Conservation (phyloP, 352 stramenopile genomes). For the Globisporangium ultimum region DNA sequence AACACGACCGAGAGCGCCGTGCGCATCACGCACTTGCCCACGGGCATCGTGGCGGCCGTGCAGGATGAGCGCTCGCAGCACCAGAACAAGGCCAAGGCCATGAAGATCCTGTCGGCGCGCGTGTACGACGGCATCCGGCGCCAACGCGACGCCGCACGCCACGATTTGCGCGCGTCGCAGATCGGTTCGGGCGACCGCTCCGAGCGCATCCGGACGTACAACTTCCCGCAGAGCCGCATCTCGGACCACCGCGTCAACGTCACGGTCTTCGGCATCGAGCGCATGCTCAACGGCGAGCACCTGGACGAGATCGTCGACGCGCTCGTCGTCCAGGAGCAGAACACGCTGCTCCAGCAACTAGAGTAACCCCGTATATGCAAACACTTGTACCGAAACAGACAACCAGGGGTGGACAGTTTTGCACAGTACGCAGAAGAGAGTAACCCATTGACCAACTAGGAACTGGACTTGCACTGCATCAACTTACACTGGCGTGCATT, state of each 20-base stretch:
- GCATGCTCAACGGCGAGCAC: conserved; percentile 85
- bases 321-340: conserved; percentile 77
- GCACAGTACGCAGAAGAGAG: not conserved
- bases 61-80: conserved; percentile 97
- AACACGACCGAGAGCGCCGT: conserved; percentile 99
- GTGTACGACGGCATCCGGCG: conserved; percentile 94
- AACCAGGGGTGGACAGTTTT: not conserved
- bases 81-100: conserved; percentile 98
- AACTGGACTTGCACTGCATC: no score
- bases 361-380: conserved; percentile 21
- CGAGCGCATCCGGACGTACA: conserved; percentile 99
- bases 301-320: conserved; percentile 90
- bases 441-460: not conserved
- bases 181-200: conserved; percentile 94
- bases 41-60: conserved; percentile 84
- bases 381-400: not conserved
- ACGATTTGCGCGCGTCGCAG: conserved; percentile 76
- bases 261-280: conserved; percentile 86
- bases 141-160: conserved; percentile 48
- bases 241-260: conserved; percentile 94
- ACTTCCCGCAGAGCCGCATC: conserved; percentile 95
- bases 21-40: conserved; percentile 96
- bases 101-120: conserved; percentile 95
- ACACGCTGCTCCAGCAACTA: conserved; percentile 66
- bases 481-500: no score